Evolutionary conservation across 176 grass and related monocot species (phyloP).

Genomic region (Eremochloa ophiuroides): DNA sequence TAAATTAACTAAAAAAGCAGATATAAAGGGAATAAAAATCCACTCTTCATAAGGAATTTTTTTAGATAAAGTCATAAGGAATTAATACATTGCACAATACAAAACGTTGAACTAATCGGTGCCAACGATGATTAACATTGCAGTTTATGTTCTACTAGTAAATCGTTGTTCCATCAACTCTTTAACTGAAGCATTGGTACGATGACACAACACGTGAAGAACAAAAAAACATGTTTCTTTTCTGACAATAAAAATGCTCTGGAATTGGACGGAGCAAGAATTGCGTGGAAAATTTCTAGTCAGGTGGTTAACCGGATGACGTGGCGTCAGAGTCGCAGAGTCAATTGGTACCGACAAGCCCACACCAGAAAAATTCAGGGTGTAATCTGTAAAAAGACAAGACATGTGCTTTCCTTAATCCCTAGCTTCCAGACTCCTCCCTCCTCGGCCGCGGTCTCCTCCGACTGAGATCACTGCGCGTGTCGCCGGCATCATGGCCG

Average conservation of each 20-base stretch:
- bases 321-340: not conserved
- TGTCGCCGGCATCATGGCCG: slow-evolving; percentile 15
- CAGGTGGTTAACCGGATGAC: not conserved
- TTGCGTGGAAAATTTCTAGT: not conserved
- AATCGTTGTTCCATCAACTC: too few species aligned
- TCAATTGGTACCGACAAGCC: not conserved
- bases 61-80: too few species aligned
- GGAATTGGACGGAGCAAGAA: not conserved
- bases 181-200: too few species aligned
- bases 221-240: not conserved
- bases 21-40: too few species aligned
- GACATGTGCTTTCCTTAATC: slow-evolving; percentile 20
- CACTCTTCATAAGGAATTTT: too few species aligned
- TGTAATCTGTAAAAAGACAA: slow-evolving; percentile 8
- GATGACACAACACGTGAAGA: too few species aligned
- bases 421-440: slow-evolving; percentile 16
- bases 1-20: too few species aligned
- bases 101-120: too few species aligned
- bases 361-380: not conserved
- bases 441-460: not conserved
- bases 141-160: too few species aligned
- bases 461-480: slow-evolving; percentile 32
- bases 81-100: too few species aligned
- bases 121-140: too few species aligned
- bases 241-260: too few species aligned